phyloP scores from a whole-genome alignment of 768 basidiomycete species.

The Auricularia heimuer region DNA sequence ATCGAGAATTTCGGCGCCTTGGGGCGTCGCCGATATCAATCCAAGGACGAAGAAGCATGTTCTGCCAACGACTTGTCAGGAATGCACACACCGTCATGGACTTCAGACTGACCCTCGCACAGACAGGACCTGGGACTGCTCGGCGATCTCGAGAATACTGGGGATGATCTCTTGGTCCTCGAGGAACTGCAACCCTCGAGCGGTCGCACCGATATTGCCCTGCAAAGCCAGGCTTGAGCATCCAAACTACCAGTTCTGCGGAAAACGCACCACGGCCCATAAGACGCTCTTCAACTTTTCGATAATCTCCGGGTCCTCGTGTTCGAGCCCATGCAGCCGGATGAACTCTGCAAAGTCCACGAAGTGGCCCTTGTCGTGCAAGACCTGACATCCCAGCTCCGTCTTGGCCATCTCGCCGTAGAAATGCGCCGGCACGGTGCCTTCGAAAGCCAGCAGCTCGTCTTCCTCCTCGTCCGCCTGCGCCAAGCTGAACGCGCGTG shows the following conservation, averaged over 20 bases:
- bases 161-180: conserved; percentile 95
- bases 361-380: conserved; percentile 88
- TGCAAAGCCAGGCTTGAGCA: conserved; percentile 21
- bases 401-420: conserved; percentile 98
- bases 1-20: conserved; percentile 87
- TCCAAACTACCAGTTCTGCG: no score
- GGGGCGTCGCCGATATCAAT: conserved; percentile 79
- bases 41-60: conserved; percentile 96
- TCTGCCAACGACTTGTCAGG: no score
- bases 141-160: conserved; percentile 81
- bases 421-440: conserved; percentile 88
- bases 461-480: conserved; percentile 52
- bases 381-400: conserved; percentile 82
- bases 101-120: conserved; percentile 48
- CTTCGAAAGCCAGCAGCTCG: conserved; percentile 67
- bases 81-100: no score
- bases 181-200: conserved; percentile 85
- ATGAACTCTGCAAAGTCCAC: conserved; percentile 85
- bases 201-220: conserved; percentile 90
- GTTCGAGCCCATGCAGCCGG: conserved; percentile 75
- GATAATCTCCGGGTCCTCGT: conserved; percentile 73
- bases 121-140: conserved; percentile 79
- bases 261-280: conserved; percentile 81
- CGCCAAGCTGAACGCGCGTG: conserved; percentile 58
- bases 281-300: conserved; percentile 88